These are phyloP conservation scores for Myrica gale DNA, from an alignment of 306 rosid species.

Conservation along the genomic window DNA sequence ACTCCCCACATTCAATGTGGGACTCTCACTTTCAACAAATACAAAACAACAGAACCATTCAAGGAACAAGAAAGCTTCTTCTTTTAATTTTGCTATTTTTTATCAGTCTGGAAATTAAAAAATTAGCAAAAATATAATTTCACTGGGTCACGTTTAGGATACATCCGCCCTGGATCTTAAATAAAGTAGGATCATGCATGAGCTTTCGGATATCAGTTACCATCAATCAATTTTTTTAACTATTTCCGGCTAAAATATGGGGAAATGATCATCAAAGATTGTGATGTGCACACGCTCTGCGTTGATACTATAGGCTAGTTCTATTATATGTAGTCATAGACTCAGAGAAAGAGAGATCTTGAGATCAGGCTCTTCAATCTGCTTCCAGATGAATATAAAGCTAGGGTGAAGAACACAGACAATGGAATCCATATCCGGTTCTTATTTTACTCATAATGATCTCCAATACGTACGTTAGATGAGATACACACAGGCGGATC, in stretches of 20 bases:
- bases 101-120: neutral
- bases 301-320: neutral
- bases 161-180: constrained; percentile 3
- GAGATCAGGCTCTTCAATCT: too few species aligned
- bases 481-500: too few species aligned
- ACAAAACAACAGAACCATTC: neutral
- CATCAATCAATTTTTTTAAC: neutral
- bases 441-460: too few species aligned
- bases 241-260: neutral
- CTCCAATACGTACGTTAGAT: too few species aligned
- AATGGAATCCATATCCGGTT: too few species aligned
- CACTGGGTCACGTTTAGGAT: neutral
- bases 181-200: neutral
- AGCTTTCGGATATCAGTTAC: neutral
- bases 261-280: neutral
- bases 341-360: too few species aligned
- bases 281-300: neutral
- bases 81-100: neutral
- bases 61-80: neutral
- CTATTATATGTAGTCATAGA: neutral
- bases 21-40: too few species aligned
- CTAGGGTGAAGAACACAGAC: too few species aligned
- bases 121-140: neutral
- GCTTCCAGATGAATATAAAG: too few species aligned
- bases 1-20: too few species aligned